These are phyloP conservation scores for Blastocystis sp. DNA, from an alignment of 352 stramenopile genomes.

Conservation along the genomic window DNA sequence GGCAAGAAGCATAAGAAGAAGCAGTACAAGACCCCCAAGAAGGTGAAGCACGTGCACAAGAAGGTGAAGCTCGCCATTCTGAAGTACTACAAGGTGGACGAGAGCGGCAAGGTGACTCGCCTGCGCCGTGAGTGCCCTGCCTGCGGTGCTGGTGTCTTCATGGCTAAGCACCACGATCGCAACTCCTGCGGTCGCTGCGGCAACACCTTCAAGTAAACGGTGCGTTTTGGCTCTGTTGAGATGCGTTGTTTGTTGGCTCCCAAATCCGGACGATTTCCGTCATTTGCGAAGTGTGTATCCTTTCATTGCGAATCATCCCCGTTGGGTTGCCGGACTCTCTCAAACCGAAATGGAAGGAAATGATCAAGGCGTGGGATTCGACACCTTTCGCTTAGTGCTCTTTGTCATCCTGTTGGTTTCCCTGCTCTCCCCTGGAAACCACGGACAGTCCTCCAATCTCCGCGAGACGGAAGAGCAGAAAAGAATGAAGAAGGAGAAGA, in stretches of 20 bases:
- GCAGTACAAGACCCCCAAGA: slow-evolving; percentile 99
- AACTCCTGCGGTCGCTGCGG: slow-evolving; percentile 99
- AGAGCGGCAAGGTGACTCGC: slow-evolving; percentile 91
- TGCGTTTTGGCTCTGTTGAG: slow-evolving; percentile 29
- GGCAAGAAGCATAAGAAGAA: slow-evolving; percentile 93
- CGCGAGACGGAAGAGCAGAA: neutral
- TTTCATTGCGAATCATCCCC: neutral
- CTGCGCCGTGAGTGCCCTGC: slow-evolving; percentile 95
- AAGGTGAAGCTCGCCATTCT: slow-evolving; percentile 93
- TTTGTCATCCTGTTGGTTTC: slow-evolving; percentile 10
- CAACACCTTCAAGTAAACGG: slow-evolving; percentile 83
- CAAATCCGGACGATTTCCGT: neutral
- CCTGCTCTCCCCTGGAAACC: neutral
- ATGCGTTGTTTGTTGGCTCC: slow-evolving; percentile 42
- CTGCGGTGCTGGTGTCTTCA: slow-evolving; percentile 95
- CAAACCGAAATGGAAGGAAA: slow-evolving; percentile 10
- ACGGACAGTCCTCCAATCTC: neutral
- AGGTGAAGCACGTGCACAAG: slow-evolving; percentile 92
- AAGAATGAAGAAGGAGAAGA: neutral
- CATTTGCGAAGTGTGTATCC: neutral
- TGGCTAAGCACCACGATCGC: slow-evolving; percentile 97
- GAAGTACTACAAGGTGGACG: slow-evolving; percentile 94
- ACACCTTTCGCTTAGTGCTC: slow-evolving; percentile 1
- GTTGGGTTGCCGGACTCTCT: neutral
- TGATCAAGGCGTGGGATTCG: neutral